Percentiles rank a stretch among this genome's conserved stretches.
Evolutionary conservation across 1,139 yeast genomes (phyloP).

Genomic region (Zygosaccharomyces sapae): DNA sequence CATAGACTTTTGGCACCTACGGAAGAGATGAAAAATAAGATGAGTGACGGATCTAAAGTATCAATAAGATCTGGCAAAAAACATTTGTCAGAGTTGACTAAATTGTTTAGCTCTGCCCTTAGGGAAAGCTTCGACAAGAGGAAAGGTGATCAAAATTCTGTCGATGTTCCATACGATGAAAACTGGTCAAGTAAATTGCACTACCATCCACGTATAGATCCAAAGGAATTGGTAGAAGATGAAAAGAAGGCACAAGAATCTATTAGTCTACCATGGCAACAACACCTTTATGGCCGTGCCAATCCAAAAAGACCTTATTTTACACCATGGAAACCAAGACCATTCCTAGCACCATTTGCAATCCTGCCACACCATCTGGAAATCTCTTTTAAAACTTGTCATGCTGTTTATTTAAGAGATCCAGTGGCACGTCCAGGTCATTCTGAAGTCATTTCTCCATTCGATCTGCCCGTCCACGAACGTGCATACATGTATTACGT

Average conservation of each 20-base stretch:
- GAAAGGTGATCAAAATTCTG: constrained; percentile 27
- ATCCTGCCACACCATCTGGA: constrained; percentile 89
- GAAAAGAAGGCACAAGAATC: constrained; percentile 43
- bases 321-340: constrained; percentile 96
- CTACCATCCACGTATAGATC: constrained; percentile 47
- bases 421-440: constrained; percentile 97
- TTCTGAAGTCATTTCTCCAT: constrained; percentile 92
- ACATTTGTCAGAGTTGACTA: constrained; percentile 22
- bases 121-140: constrained; percentile 29
- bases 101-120: constrained; percentile 29
- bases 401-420: constrained; percentile 90
- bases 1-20: constrained; percentile 19
- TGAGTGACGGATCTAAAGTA: constrained; percentile 24
- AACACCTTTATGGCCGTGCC: constrained; percentile 65
- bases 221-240: constrained; percentile 54
- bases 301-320: constrained; percentile 77
- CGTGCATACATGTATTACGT: constrained; percentile 94
- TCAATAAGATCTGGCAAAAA: constrained; percentile 27
- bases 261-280: constrained; percentile 69
- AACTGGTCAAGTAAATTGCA: constrained; percentile 54
- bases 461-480: constrained; percentile 77
- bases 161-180: constrained; percentile 46
- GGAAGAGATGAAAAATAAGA: constrained; percentile 30
- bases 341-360: constrained; percentile 91
- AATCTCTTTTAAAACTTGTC: constrained; percentile 84